Evolutionary conservation across 768 basidiomycete species (phyloP).

Genomic region (Trametes cubensis): DNA sequence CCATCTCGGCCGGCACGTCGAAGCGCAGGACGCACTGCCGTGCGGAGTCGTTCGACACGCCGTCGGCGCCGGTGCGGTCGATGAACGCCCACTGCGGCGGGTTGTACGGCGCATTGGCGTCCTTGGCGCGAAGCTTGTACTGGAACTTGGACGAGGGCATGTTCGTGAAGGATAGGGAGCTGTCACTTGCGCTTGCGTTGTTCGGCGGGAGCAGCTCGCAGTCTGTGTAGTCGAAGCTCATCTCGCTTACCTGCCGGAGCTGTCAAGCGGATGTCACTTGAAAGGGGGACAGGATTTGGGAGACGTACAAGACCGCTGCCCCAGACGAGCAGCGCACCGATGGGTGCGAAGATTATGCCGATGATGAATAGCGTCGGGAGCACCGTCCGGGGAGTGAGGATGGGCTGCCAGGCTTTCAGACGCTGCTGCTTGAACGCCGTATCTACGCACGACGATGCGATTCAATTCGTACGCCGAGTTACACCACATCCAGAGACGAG

Average conservation of each 20-base stretch:
- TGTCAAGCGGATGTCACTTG: not conserved
- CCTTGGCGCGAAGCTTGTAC: conserved; percentile 68
- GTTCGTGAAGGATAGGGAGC: conserved; percentile 43
- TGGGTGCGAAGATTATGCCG: conserved; percentile 92
- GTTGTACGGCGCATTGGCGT: conserved; percentile 47
- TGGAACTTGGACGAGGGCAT: conserved; percentile 70
- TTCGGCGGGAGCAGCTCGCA: conserved; percentile 67
- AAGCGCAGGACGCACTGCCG: conserved; percentile 81
- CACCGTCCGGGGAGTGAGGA: conserved; percentile 96
- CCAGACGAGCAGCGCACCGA: conserved; percentile 94
- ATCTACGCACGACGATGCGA: conserved; percentile 50
- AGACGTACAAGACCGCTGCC: conserved; percentile 65
- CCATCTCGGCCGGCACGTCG: conserved; percentile 75
- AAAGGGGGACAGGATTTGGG: not conserved
- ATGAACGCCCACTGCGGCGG: conserved; percentile 80
- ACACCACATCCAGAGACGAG: not conserved
- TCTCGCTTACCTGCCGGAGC: conserved; percentile 74
- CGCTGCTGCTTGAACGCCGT: conserved; percentile 99
- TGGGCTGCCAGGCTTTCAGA: conserved; percentile 99
- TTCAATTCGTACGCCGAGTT: not conserved
- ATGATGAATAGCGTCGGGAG: conserved; percentile 95
- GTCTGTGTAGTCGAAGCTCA: conserved; percentile 92
- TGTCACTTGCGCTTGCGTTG: conserved; percentile 37
- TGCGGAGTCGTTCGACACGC: conserved; percentile 43
- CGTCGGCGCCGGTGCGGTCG: conserved; percentile 50